phyloP scores from a whole-genome alignment of 2,329 filamentous ascomycete genomes.

The Penicillium glabrum region DNA sequence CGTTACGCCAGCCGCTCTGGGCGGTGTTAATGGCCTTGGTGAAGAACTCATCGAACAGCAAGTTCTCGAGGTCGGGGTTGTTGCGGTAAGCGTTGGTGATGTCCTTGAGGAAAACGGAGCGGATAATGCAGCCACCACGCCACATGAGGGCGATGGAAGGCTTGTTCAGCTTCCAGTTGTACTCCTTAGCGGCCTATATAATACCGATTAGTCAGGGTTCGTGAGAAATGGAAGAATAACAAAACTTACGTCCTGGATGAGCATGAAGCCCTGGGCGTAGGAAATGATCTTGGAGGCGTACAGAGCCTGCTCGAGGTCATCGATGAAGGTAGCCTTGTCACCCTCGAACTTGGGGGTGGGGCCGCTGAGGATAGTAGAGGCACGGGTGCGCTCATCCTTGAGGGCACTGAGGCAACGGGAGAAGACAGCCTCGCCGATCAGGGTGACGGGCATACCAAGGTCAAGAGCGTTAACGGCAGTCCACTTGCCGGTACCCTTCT shows the following conservation, averaged over 20 bases:
- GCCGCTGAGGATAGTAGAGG: constrained; percentile 75
- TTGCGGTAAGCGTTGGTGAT: constrained; percentile 96
- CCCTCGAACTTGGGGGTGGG: constrained; percentile 80
- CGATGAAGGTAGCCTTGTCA: constrained; percentile 89
- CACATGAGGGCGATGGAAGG: constrained; percentile 99
- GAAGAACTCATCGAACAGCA: constrained; percentile 99
- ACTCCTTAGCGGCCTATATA: constrained; percentile 83
- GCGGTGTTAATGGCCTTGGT: constrained; percentile 98
- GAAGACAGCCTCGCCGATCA: constrained; percentile 97
- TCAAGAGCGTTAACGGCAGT: constrained; percentile 98
- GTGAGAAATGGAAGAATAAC: constrained; percentile 10
- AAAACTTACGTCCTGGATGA: constrained; percentile 85
- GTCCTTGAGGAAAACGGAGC: constrained; percentile 99
- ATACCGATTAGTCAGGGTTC: constrained; percentile 2
- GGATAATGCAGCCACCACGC: constrained; percentile 99
- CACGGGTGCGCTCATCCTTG: constrained; percentile 88
- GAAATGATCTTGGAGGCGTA: constrained; percentile 99
- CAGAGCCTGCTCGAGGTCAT: constrained; percentile 96
- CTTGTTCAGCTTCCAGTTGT: constrained; percentile 99
- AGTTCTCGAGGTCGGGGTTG: constrained; percentile 93
- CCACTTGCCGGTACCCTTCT: constrained; percentile 99
- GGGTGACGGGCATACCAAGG: constrained; percentile 95
- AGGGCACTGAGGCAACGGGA: constrained; percentile 89
- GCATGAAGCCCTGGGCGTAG: constrained; percentile 99
- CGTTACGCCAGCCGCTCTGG: constrained; percentile 87